phyloP scores from a whole-genome alignment of 257 asterid genomes.

The Oldenlandia corymbosa region DNA sequence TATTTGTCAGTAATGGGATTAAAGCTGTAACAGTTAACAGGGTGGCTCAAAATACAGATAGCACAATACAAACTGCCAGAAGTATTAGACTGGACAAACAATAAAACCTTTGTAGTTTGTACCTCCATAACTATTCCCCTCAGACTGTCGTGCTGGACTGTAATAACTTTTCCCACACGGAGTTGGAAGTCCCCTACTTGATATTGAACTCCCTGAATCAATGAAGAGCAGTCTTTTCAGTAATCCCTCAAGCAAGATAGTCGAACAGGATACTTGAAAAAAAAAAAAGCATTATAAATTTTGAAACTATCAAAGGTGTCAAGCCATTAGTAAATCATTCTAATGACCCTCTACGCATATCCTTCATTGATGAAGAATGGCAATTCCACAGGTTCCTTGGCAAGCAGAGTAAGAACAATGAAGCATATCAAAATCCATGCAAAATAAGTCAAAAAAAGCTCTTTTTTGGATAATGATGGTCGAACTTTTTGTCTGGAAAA shows the following conservation, averaged over 20 bases:
- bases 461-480: neutral
- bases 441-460: neutral
- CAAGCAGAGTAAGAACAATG: neutral
- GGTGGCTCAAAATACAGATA: no score
- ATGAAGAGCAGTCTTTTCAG: neutral
- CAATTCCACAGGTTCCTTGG: conserved; percentile 1
- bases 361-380: neutral
- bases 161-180: conserved; percentile 96
- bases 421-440: neutral
- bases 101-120: conserved; percentile 15
- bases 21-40: no score
- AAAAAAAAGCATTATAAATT: neutral
- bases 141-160: conserved; percentile 66
- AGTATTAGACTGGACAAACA: neutral
- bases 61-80: neutral
- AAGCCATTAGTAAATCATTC: neutral
- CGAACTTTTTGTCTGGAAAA: no score
- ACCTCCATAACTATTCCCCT: conserved; percentile 99
- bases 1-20: no score
- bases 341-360: neutral
- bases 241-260: neutral
- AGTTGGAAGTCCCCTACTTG: conserved; percentile 87
- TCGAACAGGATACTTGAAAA: neutral
- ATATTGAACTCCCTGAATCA: conserved; percentile 61
- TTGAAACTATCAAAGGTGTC: neutral